A percentile compares a stretch with the other conserved stretches of the same genome.
Conservation (phyloP, 2,329 filamentous ascomycete species). For the Fusarium udum region DNA sequence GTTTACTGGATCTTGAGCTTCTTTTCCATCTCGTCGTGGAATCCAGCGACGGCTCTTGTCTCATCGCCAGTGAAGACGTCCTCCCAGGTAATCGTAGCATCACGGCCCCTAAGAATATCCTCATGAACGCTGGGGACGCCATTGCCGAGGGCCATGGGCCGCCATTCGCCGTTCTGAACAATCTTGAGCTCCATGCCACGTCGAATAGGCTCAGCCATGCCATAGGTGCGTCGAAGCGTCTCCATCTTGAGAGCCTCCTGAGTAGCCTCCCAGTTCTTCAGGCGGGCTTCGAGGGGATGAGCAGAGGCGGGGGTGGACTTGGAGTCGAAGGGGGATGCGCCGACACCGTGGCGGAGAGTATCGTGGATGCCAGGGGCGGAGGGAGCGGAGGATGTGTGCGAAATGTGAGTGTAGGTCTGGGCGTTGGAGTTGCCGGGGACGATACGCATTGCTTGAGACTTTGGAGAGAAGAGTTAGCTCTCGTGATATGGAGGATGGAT, state of each 20-base stretch:
- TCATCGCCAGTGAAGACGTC: constrained; percentile 89
- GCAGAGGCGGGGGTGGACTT: constrained; percentile 63
- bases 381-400: constrained; percentile 75
- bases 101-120: constrained; percentile 85
- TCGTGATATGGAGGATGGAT: constrained; percentile 8
- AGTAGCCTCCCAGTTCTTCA: constrained; percentile 88
- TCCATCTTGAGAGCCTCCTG: constrained; percentile 91
- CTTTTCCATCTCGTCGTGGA: constrained; percentile 95
- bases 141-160: constrained; percentile 73
- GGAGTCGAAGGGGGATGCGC: constrained; percentile 65
- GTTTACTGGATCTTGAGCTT: constrained; percentile 76
- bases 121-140: constrained; percentile 77
- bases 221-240: constrained; percentile 84
- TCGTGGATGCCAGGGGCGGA: constrained; percentile 95
- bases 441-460: constrained; percentile 83
- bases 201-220: constrained; percentile 90
- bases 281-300: constrained; percentile 92
- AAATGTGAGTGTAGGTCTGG: constrained; percentile 70
- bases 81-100: constrained; percentile 87
- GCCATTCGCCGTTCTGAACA: constrained; percentile 80
- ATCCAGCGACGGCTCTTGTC: constrained; percentile 72
- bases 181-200: constrained; percentile 97
- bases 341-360: constrained; percentile 85
- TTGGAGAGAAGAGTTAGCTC: constrained; percentile 35
- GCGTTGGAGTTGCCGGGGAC: constrained; percentile 76